Evolutionary conservation across 306 rosid genomes (phyloP).

Genomic region (Fagus sylvatica): DNA sequence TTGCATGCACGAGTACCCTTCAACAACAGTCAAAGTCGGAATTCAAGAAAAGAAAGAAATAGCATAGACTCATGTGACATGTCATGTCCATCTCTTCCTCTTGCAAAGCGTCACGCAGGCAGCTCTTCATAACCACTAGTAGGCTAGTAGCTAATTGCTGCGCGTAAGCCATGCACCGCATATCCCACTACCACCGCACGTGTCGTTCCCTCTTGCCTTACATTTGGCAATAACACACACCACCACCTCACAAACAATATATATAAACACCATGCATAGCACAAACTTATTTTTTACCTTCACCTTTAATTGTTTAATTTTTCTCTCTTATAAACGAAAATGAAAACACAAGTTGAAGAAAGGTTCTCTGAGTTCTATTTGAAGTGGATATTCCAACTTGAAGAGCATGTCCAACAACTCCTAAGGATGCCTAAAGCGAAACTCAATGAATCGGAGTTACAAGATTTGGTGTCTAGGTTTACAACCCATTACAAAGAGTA

Average conservation of each 20-base stretch:
- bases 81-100: not conserved
- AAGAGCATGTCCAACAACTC: conserved; percentile 40
- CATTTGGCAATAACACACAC: conserved; percentile 35
- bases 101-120: conserved; percentile 42
- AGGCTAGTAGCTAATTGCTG: conserved; percentile 36
- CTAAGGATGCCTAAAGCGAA: conserved; percentile 4
- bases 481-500: conserved; percentile 59
- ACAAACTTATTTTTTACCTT: not conserved
- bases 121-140: conserved; percentile 22
- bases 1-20: not conserved
- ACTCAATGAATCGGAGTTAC: conserved; percentile 25
- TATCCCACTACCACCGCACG: conserved; percentile 13
- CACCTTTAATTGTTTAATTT: not conserved
- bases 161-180: conserved; percentile 65
- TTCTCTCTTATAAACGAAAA: not conserved
- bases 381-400: conserved; percentile 49
- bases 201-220: conserved; percentile 39
- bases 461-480: conserved; percentile 38
- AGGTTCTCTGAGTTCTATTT: conserved; percentile 50
- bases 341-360: conserved; percentile 41
- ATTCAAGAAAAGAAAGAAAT: not conserved
- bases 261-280: not conserved
- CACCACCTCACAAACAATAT: too few species aligned
- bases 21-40: conserved; percentile 20
- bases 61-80: not conserved